These are phyloP conservation scores for Naganishia vaughanmartiniae DNA, from an alignment of 768 basidiomycete genomes.

Conservation along the genomic window DNA sequence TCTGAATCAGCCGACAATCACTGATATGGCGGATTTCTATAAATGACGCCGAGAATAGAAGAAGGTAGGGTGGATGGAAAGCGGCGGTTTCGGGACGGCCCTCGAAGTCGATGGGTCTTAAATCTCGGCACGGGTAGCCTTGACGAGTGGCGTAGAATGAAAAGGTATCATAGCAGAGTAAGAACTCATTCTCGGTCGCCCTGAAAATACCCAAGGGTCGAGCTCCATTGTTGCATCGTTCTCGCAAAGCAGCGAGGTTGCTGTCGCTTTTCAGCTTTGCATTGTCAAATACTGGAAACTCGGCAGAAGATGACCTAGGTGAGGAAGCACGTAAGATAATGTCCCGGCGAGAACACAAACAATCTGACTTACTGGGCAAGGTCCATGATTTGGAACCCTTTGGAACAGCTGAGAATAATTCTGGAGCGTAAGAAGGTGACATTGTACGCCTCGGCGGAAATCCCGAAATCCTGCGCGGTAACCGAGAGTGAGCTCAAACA, in stretches of 20 bases:
- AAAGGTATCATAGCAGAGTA: constrained; percentile 69
- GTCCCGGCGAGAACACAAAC: constrained; percentile 11
- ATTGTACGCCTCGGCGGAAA: constrained; percentile 85
- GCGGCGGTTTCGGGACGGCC: constrained; percentile 84
- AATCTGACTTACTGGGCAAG: constrained; percentile 69
- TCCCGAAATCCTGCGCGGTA: constrained; percentile 69
- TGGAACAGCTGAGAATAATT: constrained; percentile 79
- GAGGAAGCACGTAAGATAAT: background rate
- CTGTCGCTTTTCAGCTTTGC: constrained; percentile 62
- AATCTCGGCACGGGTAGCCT: constrained; percentile 72
- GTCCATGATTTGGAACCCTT: constrained; percentile 98
- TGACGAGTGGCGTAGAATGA: constrained; percentile 88
- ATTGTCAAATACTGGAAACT: constrained; percentile 66
- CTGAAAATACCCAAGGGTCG: constrained; percentile 87
- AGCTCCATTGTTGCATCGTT: constrained; percentile 70
- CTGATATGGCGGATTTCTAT: constrained; percentile 77
- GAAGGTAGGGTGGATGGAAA: constrained; percentile 80
- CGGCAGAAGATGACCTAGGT: constrained; percentile 77
- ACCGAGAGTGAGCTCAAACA: constrained; percentile 17
- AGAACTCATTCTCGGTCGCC: constrained; percentile 78
- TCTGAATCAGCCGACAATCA: constrained; percentile 50
- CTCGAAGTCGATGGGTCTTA: constrained; percentile 87
- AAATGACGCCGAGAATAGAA: constrained; percentile 83
- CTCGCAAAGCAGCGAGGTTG: constrained; percentile 65
- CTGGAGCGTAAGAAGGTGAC: constrained; percentile 89